A percentile compares a stretch with the other conserved stretches of the same genome.
Evolutionary conservation across 192 early-diverging fungal species (phyloP).

Genomic region (Coemansia sp.): DNA sequence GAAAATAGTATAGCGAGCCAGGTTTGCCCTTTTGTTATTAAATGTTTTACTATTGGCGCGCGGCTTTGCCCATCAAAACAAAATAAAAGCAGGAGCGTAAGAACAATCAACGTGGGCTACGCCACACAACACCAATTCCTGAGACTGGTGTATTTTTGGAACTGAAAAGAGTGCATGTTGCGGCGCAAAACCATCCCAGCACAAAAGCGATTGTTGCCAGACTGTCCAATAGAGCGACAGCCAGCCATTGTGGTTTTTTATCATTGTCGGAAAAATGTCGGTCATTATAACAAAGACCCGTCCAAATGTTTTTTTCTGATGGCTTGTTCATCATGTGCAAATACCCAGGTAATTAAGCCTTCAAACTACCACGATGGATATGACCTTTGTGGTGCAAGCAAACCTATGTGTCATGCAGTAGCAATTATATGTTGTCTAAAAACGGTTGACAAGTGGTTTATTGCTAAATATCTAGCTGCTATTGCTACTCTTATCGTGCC

Average conservation of each 20-base stretch:
- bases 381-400: not conserved
- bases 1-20: not conserved
- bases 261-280: not conserved
- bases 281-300: not conserved
- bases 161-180: not conserved
- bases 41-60: not conserved
- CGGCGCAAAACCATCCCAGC: not conserved
- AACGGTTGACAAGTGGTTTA: too few relatives aligned
- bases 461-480: too few relatives aligned
- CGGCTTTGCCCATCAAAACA: too few relatives aligned
- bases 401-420: not conserved
- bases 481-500: not conserved
- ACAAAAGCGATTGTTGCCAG: not conserved
- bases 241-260: not conserved
- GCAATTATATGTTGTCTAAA: too few relatives aligned
- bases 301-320: not conserved
- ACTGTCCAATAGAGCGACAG: not conserved
- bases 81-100: not conserved
- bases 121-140: not conserved
- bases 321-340: not conserved
- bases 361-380: not conserved
- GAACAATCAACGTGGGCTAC: not conserved
- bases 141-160: not conserved
- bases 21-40: too few relatives aligned
- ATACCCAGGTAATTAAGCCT: not conserved